Evolutionary conservation across 2,329 filamentous ascomycete species (phyloP), one percentile per base, ranked within the genome.

Genomic region (Lecanicillium sp.): DNA sequence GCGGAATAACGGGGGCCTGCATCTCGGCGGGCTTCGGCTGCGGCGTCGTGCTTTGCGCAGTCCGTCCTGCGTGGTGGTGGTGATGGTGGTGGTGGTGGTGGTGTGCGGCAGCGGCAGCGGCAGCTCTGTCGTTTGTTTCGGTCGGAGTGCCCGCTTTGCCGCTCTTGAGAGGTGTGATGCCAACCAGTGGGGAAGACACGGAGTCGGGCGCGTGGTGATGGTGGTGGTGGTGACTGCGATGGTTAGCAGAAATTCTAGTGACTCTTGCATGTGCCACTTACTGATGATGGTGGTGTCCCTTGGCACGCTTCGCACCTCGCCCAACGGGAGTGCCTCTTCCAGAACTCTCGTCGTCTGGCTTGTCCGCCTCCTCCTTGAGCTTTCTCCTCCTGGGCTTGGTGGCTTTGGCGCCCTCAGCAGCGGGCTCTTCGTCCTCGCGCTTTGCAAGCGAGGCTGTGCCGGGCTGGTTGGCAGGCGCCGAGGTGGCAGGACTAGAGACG

Each of bases 321-420:
- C 73, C 70, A 40, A 72, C 74, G 1, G 83, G 81, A 2, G 84
- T 83, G 11, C 71, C 71, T 55, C 81, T 72, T 21, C 82, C 83
- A 27, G 76, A 78, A 49, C 72, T 78, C 49, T 80, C 81, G 50
- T 93, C 87, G 52, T 81, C 88, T 26, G 73, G 73, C 53, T 77
- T 78, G 24, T 64, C 64, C 3, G 88, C 85, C 37, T 93, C 89
- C 45, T 95, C 87, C 60, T 89, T 88, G 2, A 83, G 70, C 63
- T 89, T 87, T 52, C 87, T 75, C 49, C 83, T 76, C 60, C 82
- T 81, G 35, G 74, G 75, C 37, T 78, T 73, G 9, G 70, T 69
- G 4, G 48, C 52, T 58, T 71, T 78, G 47, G 57, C 61, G 52
- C 68, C 79, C 44, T 57, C 64, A 42, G 56, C 68, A 44, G 65